A percentile compares a stretch with the other conserved stretches of the same genome.
Evolutionary conservation across 1,139 yeast genomes (phyloP).

Genomic region (Pichia sp.): DNA sequence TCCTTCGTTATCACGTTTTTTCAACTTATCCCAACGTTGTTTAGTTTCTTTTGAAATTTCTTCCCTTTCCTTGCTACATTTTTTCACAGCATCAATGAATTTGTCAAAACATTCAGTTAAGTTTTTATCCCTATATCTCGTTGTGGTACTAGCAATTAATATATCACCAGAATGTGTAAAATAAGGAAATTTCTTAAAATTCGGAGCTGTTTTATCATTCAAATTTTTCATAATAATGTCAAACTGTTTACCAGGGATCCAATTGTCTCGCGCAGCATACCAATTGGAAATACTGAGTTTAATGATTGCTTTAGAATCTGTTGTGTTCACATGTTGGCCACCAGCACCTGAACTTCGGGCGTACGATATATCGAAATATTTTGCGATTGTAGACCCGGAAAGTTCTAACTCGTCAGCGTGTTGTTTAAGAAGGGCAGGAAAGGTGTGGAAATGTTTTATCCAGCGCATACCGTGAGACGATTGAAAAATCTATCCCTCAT

Average conservation of each 20-base stretch:
- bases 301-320: slow-evolving; percentile 73
- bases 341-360: slow-evolving; percentile 89
- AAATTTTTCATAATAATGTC: slow-evolving; percentile 35
- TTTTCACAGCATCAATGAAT: slow-evolving; percentile 22
- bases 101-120: slow-evolving; percentile 25
- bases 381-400: slow-evolving; percentile 11
- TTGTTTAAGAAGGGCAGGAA: too few species aligned
- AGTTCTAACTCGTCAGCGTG: not conserved
- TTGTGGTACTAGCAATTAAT: slow-evolving; percentile 18
- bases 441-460: too few species aligned
- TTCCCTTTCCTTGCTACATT: slow-evolving; percentile 18
- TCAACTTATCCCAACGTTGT: slow-evolving; percentile 22
- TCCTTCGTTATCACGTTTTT: slow-evolving; percentile 20
- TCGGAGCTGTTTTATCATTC: slow-evolving; percentile 18
- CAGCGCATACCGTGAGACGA: too few species aligned
- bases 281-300: slow-evolving; percentile 44
- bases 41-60: slow-evolving; percentile 17
- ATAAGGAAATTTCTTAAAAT: slow-evolving; percentile 21
- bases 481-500: too few species aligned
- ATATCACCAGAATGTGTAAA: slow-evolving; percentile 26
- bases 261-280: slow-evolving; percentile 38
- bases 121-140: slow-evolving; percentile 27
- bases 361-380: slow-evolving; percentile 38
- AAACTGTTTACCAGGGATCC: slow-evolving; percentile 59
- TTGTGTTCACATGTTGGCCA: slow-evolving; percentile 89